A percentile compares a stretch with the other conserved stretches of the same genome.
Evolutionary conservation across 2,329 filamentous ascomycete species (phyloP).

Genomic region (Trichoderma harzianum): DNA sequence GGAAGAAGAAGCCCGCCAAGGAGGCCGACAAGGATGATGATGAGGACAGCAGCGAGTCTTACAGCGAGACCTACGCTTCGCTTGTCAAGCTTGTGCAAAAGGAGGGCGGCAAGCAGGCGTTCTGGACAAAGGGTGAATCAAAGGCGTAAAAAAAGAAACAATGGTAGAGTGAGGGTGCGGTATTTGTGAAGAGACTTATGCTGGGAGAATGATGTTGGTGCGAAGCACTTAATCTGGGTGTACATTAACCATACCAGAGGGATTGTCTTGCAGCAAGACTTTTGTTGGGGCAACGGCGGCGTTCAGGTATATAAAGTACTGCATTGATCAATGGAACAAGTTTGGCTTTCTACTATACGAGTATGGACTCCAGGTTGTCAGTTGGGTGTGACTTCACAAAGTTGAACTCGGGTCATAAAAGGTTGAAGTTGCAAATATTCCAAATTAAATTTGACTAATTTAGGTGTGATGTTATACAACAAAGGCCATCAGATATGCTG

Average conservation of each 20-base stretch:
- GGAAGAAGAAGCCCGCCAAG: conserved; percentile 43
- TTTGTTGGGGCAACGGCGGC: conserved; percentile 35
- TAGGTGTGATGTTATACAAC: conserved; percentile 7
- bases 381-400: too few species aligned
- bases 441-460: neutral
- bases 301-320: conserved; percentile 33
- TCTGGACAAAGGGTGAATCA: conserved; percentile 43
- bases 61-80: conserved; percentile 61
- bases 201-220: conserved; percentile 2
- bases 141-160: conserved; percentile 22
- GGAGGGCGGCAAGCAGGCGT: conserved; percentile 57
- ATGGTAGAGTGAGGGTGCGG: neutral
- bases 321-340: conserved; percentile 27
- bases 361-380: neutral
- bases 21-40: conserved; percentile 44
- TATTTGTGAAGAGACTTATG: neutral
- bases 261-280: conserved; percentile 27
- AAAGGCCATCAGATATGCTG: neutral
- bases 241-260: conserved; percentile 34
- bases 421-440: neutral
- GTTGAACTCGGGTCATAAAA: neutral
- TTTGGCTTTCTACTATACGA: neutral
- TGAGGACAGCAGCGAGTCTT: conserved; percentile 56
- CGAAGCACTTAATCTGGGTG: conserved; percentile 32
- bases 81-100: conserved; percentile 65